These are phyloP conservation scores for Microdochium paspali DNA, from an alignment of 2,329 filamentous ascomycete species.

Conservation along the genomic window DNA sequence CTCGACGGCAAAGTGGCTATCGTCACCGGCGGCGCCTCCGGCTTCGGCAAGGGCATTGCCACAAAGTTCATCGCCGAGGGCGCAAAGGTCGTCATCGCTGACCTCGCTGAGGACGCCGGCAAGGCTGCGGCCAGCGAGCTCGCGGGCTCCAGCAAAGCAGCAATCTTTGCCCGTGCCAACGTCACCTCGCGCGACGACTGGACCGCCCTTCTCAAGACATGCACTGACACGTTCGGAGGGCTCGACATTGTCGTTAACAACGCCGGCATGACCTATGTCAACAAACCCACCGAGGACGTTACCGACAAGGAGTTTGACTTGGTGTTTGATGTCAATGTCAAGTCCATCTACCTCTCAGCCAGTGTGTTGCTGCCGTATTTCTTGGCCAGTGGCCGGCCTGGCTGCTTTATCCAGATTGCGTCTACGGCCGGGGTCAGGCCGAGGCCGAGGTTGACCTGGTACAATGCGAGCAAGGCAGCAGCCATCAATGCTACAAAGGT, in stretches of 20 bases:
- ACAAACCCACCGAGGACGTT: slow-evolving; percentile 54
- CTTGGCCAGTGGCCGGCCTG: slow-evolving; percentile 40
- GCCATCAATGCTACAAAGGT: slow-evolving; percentile 47
- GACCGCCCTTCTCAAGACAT: slow-evolving; percentile 35
- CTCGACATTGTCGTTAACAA: slow-evolving; percentile 55
- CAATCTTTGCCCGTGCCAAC: slow-evolving; percentile 31
- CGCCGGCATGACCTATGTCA: slow-evolving; percentile 47
- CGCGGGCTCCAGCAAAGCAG: slow-evolving; percentile 17
- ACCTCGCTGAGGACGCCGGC: slow-evolving; percentile 46
- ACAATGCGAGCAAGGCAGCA: slow-evolving; percentile 60
- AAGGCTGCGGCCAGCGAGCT: slow-evolving; percentile 33
- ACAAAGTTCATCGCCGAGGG: slow-evolving; percentile 50
- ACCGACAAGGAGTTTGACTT: slow-evolving; percentile 58
- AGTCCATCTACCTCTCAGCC: slow-evolving; percentile 53
- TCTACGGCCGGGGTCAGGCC: slow-evolving; percentile 54
- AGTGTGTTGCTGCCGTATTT: slow-evolving; percentile 52
- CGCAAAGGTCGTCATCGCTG: slow-evolving; percentile 50
- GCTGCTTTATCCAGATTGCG: slow-evolving; percentile 56
- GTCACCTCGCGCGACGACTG: slow-evolving; percentile 44
- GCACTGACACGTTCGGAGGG: slow-evolving; percentile 37
- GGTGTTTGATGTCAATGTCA: slow-evolving; percentile 61
- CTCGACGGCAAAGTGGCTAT: slow-evolving; percentile 32
- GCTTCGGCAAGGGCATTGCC: slow-evolving; percentile 55
- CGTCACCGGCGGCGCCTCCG: slow-evolving; percentile 46
- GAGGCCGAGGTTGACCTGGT: slow-evolving; percentile 56